Evolutionary conservation across 2,329 filamentous ascomycete species (phyloP).

Genomic region (Fusarium ramigenum): DNA sequence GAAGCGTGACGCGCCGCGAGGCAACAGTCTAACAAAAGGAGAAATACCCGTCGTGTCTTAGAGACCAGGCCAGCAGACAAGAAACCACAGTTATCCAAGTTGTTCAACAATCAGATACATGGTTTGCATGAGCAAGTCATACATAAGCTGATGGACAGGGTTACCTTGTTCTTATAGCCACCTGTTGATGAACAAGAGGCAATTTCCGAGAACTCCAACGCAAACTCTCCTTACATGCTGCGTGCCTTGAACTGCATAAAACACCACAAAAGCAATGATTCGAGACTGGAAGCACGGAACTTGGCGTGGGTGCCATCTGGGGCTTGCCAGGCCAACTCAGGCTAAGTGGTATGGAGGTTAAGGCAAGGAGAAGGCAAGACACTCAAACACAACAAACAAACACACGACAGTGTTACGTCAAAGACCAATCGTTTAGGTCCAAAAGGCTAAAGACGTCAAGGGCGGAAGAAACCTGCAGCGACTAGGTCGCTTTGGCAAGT

Average conservation of each 20-base stretch:
- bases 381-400: constrained; percentile 33
- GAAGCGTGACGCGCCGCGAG: constrained; percentile 16
- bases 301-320: constrained; percentile 24
- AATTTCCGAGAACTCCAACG: constrained; percentile 16
- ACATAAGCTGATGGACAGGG: constrained; percentile 16
- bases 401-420: constrained; percentile 10
- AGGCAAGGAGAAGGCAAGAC: constrained; percentile 42
- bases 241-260: constrained; percentile 23
- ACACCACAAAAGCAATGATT: constrained; percentile 29
- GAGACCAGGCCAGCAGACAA: constrained; percentile 10
- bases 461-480: constrained; percentile 39
- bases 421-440: constrained; percentile 20
- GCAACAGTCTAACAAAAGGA: constrained; percentile 31
- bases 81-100: not conserved
- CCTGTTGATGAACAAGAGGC: not conserved
- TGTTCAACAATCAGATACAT: constrained; percentile 6
- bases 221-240: constrained; percentile 30
- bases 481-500: constrained; percentile 13
- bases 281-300: constrained; percentile 22
- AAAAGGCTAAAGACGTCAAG: constrained; percentile 27
- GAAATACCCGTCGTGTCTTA: not conserved
- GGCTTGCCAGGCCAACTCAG: constrained; percentile 36
- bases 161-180: constrained; percentile 32
- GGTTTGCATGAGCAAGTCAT: constrained; percentile 18
- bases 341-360: constrained; percentile 37